These are phyloP conservation scores for Linum lewisii DNA, from an alignment of 345 rosid genomes.

Conservation along the genomic window DNA sequence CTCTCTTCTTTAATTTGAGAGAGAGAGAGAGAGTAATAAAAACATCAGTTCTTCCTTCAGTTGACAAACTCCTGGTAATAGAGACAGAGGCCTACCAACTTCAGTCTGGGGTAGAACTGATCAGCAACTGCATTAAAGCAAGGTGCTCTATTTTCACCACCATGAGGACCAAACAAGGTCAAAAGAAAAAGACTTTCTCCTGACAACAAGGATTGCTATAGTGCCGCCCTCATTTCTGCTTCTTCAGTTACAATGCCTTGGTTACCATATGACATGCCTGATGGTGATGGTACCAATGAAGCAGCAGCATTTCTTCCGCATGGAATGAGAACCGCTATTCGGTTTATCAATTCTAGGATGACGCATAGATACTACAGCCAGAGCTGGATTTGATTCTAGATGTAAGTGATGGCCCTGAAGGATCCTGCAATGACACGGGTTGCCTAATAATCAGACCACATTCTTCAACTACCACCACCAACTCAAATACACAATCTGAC, in stretches of 20 bases:
- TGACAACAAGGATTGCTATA: conserved; percentile 70
- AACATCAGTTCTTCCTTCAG: conserved; percentile 38
- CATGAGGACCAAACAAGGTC: conserved; percentile 83
- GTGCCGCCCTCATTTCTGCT: conserved; percentile 58
- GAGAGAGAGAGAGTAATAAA: conserved; percentile 56
- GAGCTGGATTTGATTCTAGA: conserved; percentile 25
- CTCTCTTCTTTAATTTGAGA: conserved; percentile 85
- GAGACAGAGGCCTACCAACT: conserved; percentile 54
- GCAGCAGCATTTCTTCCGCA: too few species aligned
- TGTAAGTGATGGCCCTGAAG: conserved; percentile 20
- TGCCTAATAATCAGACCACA: conserved; percentile 43
- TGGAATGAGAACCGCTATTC: too few species aligned
- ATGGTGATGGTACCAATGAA: too few species aligned
- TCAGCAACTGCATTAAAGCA: conserved; percentile 86
- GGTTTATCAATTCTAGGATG: too few species aligned
- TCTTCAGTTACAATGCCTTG: conserved; percentile 81
- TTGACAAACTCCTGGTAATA: conserved; percentile 58
- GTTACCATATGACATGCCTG: too few species aligned
- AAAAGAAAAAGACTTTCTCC: conserved; percentile 77
- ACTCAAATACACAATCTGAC: conserved; percentile 53
- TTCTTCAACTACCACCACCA: conserved; percentile 43
- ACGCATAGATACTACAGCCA: too few species aligned
- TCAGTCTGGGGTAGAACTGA: conserved; percentile 64
- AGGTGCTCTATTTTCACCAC: conserved; percentile 84
- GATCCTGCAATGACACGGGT: conserved; percentile 26